phyloP scores from a whole-genome alignment of 106 monocot genomes.

The Cymbidium sinense region DNA sequence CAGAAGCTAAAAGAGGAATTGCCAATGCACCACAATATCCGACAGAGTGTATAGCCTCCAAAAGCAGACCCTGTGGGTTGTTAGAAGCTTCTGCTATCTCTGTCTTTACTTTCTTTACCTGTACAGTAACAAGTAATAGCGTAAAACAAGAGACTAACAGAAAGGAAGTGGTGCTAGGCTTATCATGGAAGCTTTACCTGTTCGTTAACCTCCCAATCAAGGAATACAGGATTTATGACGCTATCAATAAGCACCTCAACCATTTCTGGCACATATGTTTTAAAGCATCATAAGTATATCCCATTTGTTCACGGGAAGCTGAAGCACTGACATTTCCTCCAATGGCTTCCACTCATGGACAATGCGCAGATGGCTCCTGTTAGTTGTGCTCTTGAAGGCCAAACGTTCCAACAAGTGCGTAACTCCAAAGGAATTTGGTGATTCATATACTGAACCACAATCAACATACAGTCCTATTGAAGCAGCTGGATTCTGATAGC shows the following conservation, averaged over 20 bases:
- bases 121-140: constrained; percentile 4
- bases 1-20: constrained; percentile 65
- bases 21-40: constrained; percentile 80
- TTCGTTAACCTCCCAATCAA: constrained; percentile 90
- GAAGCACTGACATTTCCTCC: constrained; percentile 75
- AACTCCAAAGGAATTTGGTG: constrained; percentile 51
- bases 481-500: constrained; percentile 53
- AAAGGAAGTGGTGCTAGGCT: not conserved
- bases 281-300: constrained; percentile 81
- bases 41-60: constrained; percentile 76
- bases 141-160: not conserved
- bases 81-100: constrained; percentile 56
- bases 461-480: constrained; percentile 78
- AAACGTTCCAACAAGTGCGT: constrained; percentile 72
- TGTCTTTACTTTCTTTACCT: constrained; percentile 68
- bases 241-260: constrained; percentile 83
- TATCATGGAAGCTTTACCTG: constrained; percentile 33
- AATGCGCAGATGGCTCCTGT: constrained; percentile 83
- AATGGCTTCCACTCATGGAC: constrained; percentile 82
- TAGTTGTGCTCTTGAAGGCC: constrained; percentile 81
- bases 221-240: constrained; percentile 68
- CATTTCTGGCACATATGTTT: constrained; percentile 75
- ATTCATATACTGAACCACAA: constrained; percentile 86
- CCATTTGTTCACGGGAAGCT: constrained; percentile 82
- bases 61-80: constrained; percentile 68